These are phyloP conservation scores for Hibiscus trionum DNA, from an alignment of 345 rosid genomes.

Conservation along the genomic window DNA sequence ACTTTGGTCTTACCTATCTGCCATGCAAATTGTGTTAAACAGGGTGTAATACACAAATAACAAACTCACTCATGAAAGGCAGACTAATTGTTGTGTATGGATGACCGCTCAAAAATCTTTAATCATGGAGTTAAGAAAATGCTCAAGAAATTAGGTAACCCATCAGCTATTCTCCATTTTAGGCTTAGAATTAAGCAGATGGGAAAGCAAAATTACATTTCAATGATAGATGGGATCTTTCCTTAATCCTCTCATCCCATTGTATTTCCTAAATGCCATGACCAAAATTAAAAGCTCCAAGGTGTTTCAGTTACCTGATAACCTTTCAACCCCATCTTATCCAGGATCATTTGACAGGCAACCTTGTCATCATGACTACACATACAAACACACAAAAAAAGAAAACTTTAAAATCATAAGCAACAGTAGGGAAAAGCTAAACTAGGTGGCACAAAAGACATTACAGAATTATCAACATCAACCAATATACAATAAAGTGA, in stretches of 20 bases:
- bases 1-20: constrained; percentile 94
- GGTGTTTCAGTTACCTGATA: constrained; percentile 64
- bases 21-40: constrained; percentile 21
- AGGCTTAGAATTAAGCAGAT: not conserved
- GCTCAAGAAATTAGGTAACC: not conserved
- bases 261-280: constrained; percentile 5
- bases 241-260: not conserved
- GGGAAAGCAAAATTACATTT: not conserved
- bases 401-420: not conserved
- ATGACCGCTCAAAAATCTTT: not conserved
- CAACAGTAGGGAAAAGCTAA: not conserved
- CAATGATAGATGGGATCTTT: not conserved
- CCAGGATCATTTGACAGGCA: constrained; percentile 88
- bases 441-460: not conserved
- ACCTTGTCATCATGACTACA: constrained; percentile 84
- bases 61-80: constrained; percentile 1
- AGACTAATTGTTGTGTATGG: not conserved
- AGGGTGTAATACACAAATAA: constrained; percentile 2
- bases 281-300: not conserved
- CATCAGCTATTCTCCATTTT: not conserved
- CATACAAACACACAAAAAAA: constrained; percentile 4
- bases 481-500: not conserved
- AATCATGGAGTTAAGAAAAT: not conserved
- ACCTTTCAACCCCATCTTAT: constrained; percentile 85
- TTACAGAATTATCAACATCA: not conserved